phyloP scores from a whole-genome alignment of 768 basidiomycete species.

The Lanmaoa rubissima region DNA sequence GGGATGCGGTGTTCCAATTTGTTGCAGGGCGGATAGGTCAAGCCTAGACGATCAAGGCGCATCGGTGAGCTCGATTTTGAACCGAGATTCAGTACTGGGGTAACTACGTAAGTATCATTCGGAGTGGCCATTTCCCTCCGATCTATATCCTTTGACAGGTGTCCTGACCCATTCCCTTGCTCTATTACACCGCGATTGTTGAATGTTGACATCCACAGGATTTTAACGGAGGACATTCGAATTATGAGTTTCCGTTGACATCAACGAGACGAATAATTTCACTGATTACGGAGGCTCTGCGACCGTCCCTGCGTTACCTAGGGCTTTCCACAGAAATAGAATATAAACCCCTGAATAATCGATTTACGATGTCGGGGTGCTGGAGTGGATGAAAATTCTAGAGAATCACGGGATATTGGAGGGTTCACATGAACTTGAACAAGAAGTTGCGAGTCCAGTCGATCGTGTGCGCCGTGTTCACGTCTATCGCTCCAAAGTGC shows the following conservation, averaged over 20 bases:
- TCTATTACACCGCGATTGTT: constrained; percentile 1
- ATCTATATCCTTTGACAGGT: constrained; percentile 1
- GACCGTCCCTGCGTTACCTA: too few relatives aligned
- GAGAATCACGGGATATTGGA: constrained; percentile 3
- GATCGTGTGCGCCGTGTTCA: constrained; percentile 3
- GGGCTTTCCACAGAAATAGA: not conserved
- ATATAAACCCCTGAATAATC: constrained; percentile 19
- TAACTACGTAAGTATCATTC: constrained; percentile 8
- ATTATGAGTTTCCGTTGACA: not conserved
- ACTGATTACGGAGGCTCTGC: not conserved
- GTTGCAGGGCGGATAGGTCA: not conserved
- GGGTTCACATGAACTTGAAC: constrained; percentile 2
- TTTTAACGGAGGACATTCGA: not conserved
- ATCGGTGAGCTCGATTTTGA: constrained; percentile 17
- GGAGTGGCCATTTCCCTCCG: not conserved
- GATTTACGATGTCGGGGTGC: constrained; percentile 15
- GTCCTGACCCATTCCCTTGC: constrained; percentile 13
- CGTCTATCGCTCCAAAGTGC: constrained; percentile 20
- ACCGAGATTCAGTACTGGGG: constrained; percentile 12
- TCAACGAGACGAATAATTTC: not conserved
- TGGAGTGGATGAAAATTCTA: constrained; percentile 8
- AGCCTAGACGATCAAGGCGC: too few relatives aligned
- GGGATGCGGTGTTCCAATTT: too few relatives aligned
- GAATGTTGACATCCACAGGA: constrained; percentile 5
- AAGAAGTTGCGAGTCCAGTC: constrained; percentile 2